phyloP scores from a whole-genome alignment of 257 asterid genomes.

The Paraleonurus japonicus region DNA sequence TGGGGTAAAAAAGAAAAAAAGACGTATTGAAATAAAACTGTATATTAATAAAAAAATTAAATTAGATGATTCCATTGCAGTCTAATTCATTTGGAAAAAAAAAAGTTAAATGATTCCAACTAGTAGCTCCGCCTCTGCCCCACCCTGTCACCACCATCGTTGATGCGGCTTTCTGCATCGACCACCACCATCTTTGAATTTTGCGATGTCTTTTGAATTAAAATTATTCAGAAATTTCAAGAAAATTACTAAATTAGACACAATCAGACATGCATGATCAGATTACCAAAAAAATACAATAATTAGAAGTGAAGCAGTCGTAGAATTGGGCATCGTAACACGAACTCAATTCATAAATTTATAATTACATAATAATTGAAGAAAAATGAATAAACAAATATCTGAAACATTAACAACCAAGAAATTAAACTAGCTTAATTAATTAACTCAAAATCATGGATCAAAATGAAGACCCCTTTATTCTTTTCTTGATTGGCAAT shows the following conservation, averaged over 20 bases:
- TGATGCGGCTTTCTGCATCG: background rate
- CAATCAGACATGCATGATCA: background rate
- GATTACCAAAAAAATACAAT: background rate
- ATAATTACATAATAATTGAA: background rate
- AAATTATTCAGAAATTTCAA: slow-evolving; percentile 1
- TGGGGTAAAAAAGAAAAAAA: too few relatives aligned
- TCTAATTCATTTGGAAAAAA: too few relatives aligned
- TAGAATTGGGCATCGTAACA: background rate
- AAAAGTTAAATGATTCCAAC: too few relatives aligned
- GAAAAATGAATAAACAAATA: slow-evolving; percentile 19
- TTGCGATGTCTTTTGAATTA: background rate
- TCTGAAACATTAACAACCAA: background rate
- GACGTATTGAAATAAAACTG: background rate
- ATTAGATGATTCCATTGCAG: too few relatives aligned
- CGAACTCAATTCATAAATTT: background rate
- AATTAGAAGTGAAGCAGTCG: background rate
- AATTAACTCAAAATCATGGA: background rate
- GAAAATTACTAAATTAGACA: background rate
- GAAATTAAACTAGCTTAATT: background rate
- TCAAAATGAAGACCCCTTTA: background rate
- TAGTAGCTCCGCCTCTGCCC: too few relatives aligned
- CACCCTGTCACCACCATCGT: too few relatives aligned
- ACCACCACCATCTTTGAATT: background rate
- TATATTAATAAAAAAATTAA: too few relatives aligned
- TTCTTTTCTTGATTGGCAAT: background rate